A percentile compares a stretch with the other conserved stretches of the same genome.
Evolutionary conservation across 768 basidiomycete species (phyloP).

Genomic region (Solioccasus polychromus): DNA sequence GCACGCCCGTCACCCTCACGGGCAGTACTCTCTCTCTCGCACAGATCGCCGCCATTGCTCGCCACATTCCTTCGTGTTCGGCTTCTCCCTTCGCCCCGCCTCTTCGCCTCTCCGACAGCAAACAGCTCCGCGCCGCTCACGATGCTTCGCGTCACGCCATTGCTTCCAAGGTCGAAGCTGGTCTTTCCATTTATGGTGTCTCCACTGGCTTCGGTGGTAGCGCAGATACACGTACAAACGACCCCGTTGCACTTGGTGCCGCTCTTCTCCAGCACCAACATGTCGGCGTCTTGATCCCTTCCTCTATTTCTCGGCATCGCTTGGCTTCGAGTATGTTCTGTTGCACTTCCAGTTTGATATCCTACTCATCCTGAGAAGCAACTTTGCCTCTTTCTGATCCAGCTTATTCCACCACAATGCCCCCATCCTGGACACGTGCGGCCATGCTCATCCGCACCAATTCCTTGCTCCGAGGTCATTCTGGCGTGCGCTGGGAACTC

Average conservation of each 20-base stretch:
- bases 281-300: conserved; percentile 62
- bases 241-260: conserved; percentile 69
- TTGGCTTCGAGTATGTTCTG: conserved; percentile 3
- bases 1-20: conserved; percentile 60
- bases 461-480: conserved; percentile 85
- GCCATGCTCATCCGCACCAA: conserved; percentile 88
- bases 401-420: conserved; percentile 67
- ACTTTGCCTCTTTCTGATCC: conserved; percentile 71
- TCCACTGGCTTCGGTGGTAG: conserved; percentile 87
- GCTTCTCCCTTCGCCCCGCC: conserved; percentile 31
- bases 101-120: conserved; percentile 19
- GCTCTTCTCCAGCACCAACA: conserved; percentile 88
- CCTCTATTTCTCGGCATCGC: conserved; percentile 32
- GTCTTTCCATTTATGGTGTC: conserved; percentile 78
- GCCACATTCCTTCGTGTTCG: conserved; percentile 45
- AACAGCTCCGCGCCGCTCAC: conserved; percentile 47
- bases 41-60: conserved; percentile 73
- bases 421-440: conserved; percentile 84
- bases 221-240: conserved; percentile 78
- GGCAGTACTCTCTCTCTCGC: conserved; percentile 73
- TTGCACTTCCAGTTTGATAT: too few relatives aligned
- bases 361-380: conserved; percentile 2
- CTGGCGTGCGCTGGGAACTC: conserved; percentile 78
- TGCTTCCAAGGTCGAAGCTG: conserved; percentile 60
- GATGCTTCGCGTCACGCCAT: conserved; percentile 64